These are phyloP conservation scores for Aspergillus sp. DNA, from an alignment of 2,329 filamentous ascomycete genomes.

Conservation along the genomic window DNA sequence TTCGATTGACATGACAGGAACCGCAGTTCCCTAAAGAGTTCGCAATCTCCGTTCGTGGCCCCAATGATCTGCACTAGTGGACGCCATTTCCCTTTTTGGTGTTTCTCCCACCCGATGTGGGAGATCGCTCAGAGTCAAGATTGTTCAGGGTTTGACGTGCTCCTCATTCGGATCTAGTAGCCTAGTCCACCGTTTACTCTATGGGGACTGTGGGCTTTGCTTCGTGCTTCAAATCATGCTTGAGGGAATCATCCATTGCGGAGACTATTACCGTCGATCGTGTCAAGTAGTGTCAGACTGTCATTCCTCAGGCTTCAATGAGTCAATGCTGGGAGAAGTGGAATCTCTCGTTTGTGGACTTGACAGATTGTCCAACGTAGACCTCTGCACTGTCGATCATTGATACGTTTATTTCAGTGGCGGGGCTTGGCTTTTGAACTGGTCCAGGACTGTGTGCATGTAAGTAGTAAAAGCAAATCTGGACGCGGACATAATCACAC, in stretches of 20 bases:
- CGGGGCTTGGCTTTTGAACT: background rate
- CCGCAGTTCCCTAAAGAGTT: slow-evolving; percentile 3
- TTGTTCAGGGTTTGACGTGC: background rate
- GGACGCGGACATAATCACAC: background rate
- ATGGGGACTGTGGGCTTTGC: background rate
- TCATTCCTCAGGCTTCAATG: background rate
- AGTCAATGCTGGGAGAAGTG: background rate
- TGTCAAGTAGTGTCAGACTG: background rate
- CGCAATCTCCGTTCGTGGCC: background rate
- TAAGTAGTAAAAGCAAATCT: background rate
- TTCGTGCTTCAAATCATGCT: background rate
- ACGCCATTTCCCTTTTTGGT: background rate
- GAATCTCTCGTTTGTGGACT: background rate
- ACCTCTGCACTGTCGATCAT: slow-evolving; percentile 1
- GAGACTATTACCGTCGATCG: background rate
- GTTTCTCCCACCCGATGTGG: background rate
- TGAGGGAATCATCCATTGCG: background rate
- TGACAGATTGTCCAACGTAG: background rate
- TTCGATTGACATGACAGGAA: background rate
- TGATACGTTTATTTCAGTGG: background rate
- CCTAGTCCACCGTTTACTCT: background rate
- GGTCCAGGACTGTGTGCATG: background rate
- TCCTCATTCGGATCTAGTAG: background rate
- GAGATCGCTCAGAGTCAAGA: background rate
- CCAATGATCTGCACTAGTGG: slow-evolving; percentile 11